Evolutionary conservation across 140 eudicot genomes (phyloP).

Genomic region (Anethum foeniculum): DNA sequence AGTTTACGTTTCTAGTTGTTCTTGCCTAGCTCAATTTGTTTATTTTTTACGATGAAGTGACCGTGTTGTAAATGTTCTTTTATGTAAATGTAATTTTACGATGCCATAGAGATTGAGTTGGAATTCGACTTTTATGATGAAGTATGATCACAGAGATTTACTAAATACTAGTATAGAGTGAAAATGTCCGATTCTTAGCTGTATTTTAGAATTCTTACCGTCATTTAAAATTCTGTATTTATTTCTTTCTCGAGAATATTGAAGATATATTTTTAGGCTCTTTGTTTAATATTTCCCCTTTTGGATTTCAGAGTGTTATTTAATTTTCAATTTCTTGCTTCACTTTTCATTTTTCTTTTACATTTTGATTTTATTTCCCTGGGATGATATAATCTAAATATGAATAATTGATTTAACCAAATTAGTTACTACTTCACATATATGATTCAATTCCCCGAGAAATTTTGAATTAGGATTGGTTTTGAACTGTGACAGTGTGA

Average conservation of each 20-base stretch:
- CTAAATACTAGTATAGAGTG: neutral
- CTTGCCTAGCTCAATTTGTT: neutral
- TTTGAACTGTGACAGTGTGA: slow-evolving; percentile 2
- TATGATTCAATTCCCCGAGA: neutral
- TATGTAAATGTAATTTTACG: no score
- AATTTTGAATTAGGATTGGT: neutral
- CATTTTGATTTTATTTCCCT: neutral
- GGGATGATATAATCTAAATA: neutral
- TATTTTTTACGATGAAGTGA: no score
- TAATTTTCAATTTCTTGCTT: no score
- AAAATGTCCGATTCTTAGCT: neutral
- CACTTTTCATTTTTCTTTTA: neutral
- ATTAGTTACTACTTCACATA: neutral
- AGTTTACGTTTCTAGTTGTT: neutral
- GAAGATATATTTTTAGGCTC: neutral
- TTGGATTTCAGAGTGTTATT: no score
- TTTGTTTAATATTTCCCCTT: neutral
- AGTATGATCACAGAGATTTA: neutral
- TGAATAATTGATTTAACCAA: neutral
- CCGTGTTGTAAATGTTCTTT: no score
- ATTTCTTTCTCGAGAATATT: neutral
- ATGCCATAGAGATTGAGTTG: neutral
- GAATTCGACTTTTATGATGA: neutral
- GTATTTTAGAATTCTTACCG: no score
- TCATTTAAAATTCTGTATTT: no score